These are phyloP conservation scores for Acorus gramineus DNA, from an alignment of 106 monocot genomes.

Conservation along the genomic window DNA sequence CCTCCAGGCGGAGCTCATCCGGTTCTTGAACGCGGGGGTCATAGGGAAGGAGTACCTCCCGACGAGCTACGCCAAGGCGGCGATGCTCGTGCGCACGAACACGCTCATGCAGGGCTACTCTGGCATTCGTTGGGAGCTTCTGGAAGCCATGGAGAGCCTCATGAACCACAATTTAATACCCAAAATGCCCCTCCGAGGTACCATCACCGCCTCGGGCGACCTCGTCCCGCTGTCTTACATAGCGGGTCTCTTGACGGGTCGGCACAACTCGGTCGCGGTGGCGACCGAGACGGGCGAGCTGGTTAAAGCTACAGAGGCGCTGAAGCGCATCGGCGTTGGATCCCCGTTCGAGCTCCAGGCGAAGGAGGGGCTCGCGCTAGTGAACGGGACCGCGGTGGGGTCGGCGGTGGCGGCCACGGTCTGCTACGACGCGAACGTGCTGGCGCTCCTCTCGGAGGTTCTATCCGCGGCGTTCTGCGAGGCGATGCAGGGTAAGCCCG, in stretches of 20 bases:
- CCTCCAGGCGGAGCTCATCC: constrained; percentile 36
- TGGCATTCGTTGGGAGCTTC: constrained; percentile 40
- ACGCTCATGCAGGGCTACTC: constrained; percentile 37
- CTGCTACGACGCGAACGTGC: constrained; percentile 38
- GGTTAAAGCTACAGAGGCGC: constrained; percentile 1
- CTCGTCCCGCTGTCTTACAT: constrained; percentile 35
- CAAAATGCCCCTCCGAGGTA: constrained; percentile 24
- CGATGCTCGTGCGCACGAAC: constrained; percentile 25
- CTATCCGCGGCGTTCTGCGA: constrained; percentile 53
- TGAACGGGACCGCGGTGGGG: constrained; percentile 49
- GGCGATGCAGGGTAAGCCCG: constrained; percentile 37
- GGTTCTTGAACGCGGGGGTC: constrained; percentile 43
- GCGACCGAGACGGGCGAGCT: not conserved
- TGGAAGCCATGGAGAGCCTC: constrained; percentile 24
- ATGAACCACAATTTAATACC: constrained; percentile 25
- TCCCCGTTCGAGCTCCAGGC: constrained; percentile 34
- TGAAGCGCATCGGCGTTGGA: constrained; percentile 1
- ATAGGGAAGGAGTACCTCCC: not conserved
- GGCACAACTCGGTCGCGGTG: constrained; percentile 12
- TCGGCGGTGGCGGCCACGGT: constrained; percentile 48
- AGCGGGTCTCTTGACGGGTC: constrained; percentile 23
- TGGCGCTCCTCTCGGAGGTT: constrained; percentile 5
- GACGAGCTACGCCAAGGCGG: not conserved
- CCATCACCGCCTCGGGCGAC: constrained; percentile 39
- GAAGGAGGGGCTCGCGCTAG: constrained; percentile 46